Evolutionary conservation across 1,284 basidiomycete genomes (phyloP).

Genomic region (Sparassis latifolia): DNA sequence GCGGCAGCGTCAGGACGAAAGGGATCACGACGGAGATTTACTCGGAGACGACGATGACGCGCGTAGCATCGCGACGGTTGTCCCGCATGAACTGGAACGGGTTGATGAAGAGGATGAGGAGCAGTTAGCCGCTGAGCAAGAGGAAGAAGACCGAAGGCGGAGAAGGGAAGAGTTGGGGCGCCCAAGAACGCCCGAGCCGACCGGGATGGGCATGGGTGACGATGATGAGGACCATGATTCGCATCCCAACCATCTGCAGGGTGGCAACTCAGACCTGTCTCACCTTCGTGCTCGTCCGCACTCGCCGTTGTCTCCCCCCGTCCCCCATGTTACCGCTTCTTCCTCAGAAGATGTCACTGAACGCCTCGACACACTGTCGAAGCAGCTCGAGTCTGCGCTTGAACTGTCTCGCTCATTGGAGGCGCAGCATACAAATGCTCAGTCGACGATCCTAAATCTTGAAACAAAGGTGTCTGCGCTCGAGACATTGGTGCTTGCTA

Average conservation of each 20-base stretch:
- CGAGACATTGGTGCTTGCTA: conserved; percentile 48
- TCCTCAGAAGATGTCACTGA: conserved; percentile 57
- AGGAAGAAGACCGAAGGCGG: conserved; percentile 40
- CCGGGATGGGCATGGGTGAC: conserved; percentile 58
- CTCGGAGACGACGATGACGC: conserved; percentile 47
- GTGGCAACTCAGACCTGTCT: conserved; percentile 8
- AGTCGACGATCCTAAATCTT: conserved; percentile 70
- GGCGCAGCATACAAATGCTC: conserved; percentile 74
- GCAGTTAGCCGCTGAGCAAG: conserved; percentile 39
- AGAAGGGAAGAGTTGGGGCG: conserved; percentile 50
- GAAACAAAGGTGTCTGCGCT: conserved; percentile 62
- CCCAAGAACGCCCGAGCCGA: conserved; percentile 73
- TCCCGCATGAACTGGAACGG: conserved; percentile 63
- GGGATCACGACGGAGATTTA: conserved; percentile 32
- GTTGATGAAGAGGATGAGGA: conserved; percentile 75
- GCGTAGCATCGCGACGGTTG: conserved; percentile 55
- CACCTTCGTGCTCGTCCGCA: conserved; percentile 16
- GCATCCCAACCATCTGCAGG: conserved; percentile 1
- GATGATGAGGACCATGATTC: conserved; percentile 27
- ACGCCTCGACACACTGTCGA: conserved; percentile 67
- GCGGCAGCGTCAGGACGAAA: conserved; percentile 16
- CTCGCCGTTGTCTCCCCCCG: conserved; percentile 12
- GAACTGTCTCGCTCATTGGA: conserved; percentile 71
- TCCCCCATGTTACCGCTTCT: conserved; percentile 17
- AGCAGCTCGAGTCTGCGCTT: conserved; percentile 75